Conservation (phyloP, 352 stramenopile species). For the Vaucheria bursata region DNA sequence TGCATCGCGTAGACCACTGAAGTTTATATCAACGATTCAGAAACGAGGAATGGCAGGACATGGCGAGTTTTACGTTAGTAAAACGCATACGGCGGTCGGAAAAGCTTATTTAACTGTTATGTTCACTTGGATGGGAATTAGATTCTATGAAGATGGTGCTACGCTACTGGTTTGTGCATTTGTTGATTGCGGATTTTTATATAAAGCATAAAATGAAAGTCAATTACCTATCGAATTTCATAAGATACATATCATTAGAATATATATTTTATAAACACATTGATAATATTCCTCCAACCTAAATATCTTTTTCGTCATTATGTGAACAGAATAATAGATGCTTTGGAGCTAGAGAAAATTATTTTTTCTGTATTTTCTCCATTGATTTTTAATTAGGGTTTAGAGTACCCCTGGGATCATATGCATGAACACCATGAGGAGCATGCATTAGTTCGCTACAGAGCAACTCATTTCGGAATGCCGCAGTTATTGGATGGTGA, state of each 20-base stretch:
- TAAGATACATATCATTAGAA: not conserved
- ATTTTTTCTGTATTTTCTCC: not conserved
- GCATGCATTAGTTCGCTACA: not conserved
- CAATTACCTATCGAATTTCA: not conserved
- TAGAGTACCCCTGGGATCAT: conserved; percentile 46
- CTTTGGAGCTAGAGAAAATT: no score
- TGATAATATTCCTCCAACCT: not conserved
- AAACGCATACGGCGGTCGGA: conserved; percentile 23
- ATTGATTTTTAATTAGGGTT: not conserved
- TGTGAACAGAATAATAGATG: not conserved
- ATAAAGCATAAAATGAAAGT: not conserved
- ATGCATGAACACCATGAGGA: conserved; percentile 30
- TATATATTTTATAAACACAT: not conserved
- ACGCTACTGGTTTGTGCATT: conserved; percentile 23
- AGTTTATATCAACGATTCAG: no score
- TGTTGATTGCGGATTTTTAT: not conserved
- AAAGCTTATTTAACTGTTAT: conserved; percentile 40
- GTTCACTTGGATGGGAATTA: conserved; percentile 46
- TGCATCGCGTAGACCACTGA: no score
- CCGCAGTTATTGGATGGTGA: not conserved
- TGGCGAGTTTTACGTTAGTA: conserved; percentile 17
- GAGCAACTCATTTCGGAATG: conserved; percentile 9
- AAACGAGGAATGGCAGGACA: not conserved
- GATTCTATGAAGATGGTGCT: conserved; percentile 28
- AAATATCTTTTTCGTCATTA: not conserved